These are phyloP conservation scores for Neophaeococcomyces aloes DNA, from an alignment of 2,329 filamentous ascomycete genomes.

Conservation along the genomic window DNA sequence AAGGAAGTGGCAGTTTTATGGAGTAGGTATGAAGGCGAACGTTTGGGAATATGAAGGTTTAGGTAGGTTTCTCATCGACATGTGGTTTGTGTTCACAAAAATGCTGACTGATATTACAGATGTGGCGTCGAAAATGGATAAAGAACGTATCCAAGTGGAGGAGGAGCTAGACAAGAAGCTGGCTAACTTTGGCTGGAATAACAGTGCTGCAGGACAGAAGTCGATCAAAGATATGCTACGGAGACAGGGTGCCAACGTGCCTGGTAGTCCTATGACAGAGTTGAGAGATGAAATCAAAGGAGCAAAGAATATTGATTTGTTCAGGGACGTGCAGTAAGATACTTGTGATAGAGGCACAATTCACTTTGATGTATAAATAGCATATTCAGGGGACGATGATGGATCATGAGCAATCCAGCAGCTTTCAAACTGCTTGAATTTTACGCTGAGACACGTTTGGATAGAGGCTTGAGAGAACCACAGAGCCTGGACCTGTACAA, in stretches of 20 bases:
- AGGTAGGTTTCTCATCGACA: slow-evolving; percentile 39
- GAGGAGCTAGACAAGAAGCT: slow-evolving; percentile 32
- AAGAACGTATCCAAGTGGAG: slow-evolving; percentile 28
- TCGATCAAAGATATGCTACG: slow-evolving; percentile 29
- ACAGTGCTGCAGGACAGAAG: slow-evolving; percentile 23
- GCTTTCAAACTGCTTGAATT: too few species aligned
- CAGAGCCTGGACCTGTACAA: too few species aligned
- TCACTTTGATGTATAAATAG: too few species aligned
- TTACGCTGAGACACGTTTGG: too few species aligned
- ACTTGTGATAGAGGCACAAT: too few species aligned
- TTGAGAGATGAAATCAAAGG: slow-evolving; percentile 22
- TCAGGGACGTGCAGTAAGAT: neutral
- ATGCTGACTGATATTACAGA: slow-evolving; percentile 23
- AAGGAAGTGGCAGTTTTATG: slow-evolving; percentile 83
- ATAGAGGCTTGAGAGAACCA: too few species aligned
- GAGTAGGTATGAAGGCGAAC: slow-evolving; percentile 98
- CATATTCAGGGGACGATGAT: too few species aligned
- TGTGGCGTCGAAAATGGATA: slow-evolving; percentile 33
- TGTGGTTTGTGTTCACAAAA: slow-evolving; percentile 1
- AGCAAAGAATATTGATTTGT: slow-evolving; percentile 6
- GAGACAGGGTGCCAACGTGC: slow-evolving; percentile 29
- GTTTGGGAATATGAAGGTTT: slow-evolving; percentile 76
- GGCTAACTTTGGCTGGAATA: slow-evolving; percentile 32
- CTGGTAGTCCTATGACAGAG: slow-evolving; percentile 27
- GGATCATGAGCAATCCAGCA: too few species aligned